These are phyloP conservation scores for Debaryomyces maramus DNA, from an alignment of 805 yeast species.

Conservation along the genomic window DNA sequence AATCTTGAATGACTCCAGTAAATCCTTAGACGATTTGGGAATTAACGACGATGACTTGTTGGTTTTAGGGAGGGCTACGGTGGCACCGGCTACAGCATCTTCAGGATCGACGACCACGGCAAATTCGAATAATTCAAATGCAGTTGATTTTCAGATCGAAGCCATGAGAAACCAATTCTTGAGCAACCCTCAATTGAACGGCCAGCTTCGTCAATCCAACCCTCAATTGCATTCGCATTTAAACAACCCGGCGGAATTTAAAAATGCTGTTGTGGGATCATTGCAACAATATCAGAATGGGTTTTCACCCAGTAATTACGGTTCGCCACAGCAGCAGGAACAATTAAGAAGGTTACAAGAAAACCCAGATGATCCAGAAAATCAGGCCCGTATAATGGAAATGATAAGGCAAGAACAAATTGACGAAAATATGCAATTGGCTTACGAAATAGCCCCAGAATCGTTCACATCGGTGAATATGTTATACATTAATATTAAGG, in stretches of 20 bases:
- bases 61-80: conserved; percentile 32
- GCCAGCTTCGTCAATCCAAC: conserved; percentile 33
- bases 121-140: conserved; percentile 7
- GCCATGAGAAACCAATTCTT: conserved; percentile 49
- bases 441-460: conserved; percentile 89
- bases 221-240: conserved; percentile 51
- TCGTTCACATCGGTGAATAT: conserved; percentile 78
- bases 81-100: conserved; percentile 8
- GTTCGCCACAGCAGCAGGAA: conserved; percentile 31
- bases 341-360: conserved; percentile 56
- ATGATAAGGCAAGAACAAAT: conserved; percentile 68
- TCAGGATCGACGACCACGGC: conserved; percentile 7
- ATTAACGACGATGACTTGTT: conserved; percentile 62
- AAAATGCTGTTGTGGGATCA: conserved; percentile 34
- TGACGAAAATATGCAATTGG: conserved; percentile 75
- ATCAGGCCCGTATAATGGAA: conserved; percentile 64
- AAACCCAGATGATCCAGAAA: conserved; percentile 71
- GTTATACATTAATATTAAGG: conserved; percentile 76
- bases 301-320: conserved; percentile 26
- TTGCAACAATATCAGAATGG: conserved; percentile 29
- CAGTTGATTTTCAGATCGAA: conserved; percentile 42
- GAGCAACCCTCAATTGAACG: conserved; percentile 39
- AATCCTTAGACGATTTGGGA: conserved; percentile 47
- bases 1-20: conserved; percentile 27
- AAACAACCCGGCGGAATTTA: conserved; percentile 50